Conservation (phyloP, 2,329 filamentous ascomycete genomes). For the Alternaria sp. region DNA sequence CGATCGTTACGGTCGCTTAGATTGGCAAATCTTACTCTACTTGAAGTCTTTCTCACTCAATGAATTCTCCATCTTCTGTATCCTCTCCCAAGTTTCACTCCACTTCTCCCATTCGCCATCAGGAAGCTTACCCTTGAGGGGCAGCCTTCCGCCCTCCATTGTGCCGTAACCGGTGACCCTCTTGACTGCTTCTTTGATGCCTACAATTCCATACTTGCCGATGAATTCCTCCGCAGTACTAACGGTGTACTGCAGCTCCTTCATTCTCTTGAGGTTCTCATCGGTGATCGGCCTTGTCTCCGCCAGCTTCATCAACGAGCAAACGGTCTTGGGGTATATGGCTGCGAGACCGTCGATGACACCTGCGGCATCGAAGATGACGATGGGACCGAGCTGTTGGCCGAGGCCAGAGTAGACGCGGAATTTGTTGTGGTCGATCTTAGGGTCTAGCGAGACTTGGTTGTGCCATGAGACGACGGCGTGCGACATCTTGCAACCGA, state of each 20-base stretch:
- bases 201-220: constrained; percentile 65
- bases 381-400: constrained; percentile 68
- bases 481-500: constrained; percentile 73
- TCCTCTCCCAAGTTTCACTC: constrained; percentile 38
- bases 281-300: constrained; percentile 46
- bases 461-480: constrained; percentile 69
- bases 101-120: constrained; percentile 63
- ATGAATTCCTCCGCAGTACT: constrained; percentile 68
- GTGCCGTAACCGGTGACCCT: constrained; percentile 66
- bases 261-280: constrained; percentile 56
- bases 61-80: constrained; percentile 41
- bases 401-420: constrained; percentile 69
- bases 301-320: constrained; percentile 61
- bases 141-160: constrained; percentile 64
- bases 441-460: constrained; percentile 65
- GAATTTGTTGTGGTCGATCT: constrained; percentile 65
- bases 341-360: constrained; percentile 71
- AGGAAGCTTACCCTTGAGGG: constrained; percentile 63
- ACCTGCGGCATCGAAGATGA: constrained; percentile 67
- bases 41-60: constrained; percentile 35
- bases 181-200: constrained; percentile 69
- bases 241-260: constrained; percentile 65
- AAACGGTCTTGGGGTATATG: constrained; percentile 68
- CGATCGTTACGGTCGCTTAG: too few species aligned
- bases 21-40: constrained; percentile 1